phyloP scores from a whole-genome alignment of 2,329 filamentous ascomycete species.

The Ophiocordyceps camponoti-leonardi region DNA sequence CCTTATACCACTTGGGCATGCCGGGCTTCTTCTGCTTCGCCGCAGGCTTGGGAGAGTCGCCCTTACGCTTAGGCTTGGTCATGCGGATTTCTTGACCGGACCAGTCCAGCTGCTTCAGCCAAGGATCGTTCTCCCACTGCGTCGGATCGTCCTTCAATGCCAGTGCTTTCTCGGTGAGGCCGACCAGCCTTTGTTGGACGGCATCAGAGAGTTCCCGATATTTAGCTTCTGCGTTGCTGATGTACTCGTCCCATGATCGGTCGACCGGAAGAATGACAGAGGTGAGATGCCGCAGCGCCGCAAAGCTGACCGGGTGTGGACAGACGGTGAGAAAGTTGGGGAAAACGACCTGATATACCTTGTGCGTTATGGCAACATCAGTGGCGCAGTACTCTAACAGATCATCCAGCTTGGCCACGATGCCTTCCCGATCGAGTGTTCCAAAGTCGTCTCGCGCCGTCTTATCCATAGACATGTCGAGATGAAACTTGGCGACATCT shows the following conservation, averaged over 20 bases:
- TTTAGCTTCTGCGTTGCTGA: conserved; percentile 67
- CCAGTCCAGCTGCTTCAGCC: conserved; percentile 92
- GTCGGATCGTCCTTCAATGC: conserved; percentile 52
- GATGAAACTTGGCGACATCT: conserved; percentile 93
- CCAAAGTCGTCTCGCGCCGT: conserved; percentile 73
- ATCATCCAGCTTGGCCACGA: conserved; percentile 58
- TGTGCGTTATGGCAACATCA: conserved; percentile 83
- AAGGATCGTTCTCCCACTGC: conserved; percentile 65
- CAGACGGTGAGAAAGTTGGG: conserved; percentile 78
- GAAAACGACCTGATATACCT: conserved; percentile 87
- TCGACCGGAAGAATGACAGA: conserved; percentile 86
- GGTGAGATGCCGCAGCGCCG: conserved; percentile 80
- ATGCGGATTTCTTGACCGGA: conserved; percentile 81
- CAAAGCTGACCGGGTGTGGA: conserved; percentile 94
- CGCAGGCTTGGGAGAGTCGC: conserved; percentile 58
- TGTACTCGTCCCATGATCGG: conserved; percentile 71
- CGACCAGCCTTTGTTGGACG: conserved; percentile 59
- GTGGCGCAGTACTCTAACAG: conserved; percentile 88
- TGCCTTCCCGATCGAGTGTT: conserved; percentile 54
- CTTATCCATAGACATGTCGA: conserved; percentile 84
- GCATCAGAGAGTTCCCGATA: conserved; percentile 61
- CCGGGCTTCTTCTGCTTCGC: conserved; percentile 84
- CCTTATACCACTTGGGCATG: conserved; percentile 93
- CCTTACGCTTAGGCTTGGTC: conserved; percentile 82
- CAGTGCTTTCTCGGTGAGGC: conserved; percentile 60